Evolutionary conservation across 441 rosid genomes (phyloP), one percentile per base, ranked within the genome.

Genomic region (Bocquillonia castaneifolia): DNA sequence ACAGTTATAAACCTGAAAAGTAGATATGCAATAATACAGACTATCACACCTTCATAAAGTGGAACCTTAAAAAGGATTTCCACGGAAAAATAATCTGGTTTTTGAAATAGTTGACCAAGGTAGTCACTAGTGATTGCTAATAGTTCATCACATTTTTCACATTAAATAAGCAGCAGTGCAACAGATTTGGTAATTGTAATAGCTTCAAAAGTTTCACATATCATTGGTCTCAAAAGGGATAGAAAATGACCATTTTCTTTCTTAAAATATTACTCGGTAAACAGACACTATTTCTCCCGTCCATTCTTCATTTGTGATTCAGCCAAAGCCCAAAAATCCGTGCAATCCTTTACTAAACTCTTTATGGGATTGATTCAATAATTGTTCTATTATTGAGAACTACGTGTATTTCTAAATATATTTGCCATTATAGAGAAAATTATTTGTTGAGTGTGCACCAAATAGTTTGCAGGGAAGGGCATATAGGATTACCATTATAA

Each of bases 131-230:
- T 28, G 3, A 17, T 51, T 12, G 3, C n/a, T 3, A 44, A 14
- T 28, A 42, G 70, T 55, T 44, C 37, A 28, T 10, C 20, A 13
- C 56, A 68, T 10, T 57, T 45, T 14, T 57, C 36, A 59, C 53
- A 34, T 45, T 25, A 18, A 51, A 28, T 23, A 48, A 10, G 48
- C 42, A 59, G 6, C 20, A 28, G 22, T n/a, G n/a, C n/a, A n/a
- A n/a, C n/a, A n/a, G n/a, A 67, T 37, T 47, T 6, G 40, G 32
- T 44, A 47, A 47, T 15, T 25, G 29, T 15, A 48, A 68, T 12
- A 23, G 34, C 39, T 67, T 45, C 56, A 23, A 59, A 59, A 26
- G 36, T 50, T 48, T 39, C 52, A 68, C 34, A 10, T 44, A 20
- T 53, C 39, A 17, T 26, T 55, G 31, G 20, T 23, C 59, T 8